These are phyloP conservation scores for Sophora flavescens DNA, from an alignment of 306 rosid genomes.

Conservation along the genomic window DNA sequence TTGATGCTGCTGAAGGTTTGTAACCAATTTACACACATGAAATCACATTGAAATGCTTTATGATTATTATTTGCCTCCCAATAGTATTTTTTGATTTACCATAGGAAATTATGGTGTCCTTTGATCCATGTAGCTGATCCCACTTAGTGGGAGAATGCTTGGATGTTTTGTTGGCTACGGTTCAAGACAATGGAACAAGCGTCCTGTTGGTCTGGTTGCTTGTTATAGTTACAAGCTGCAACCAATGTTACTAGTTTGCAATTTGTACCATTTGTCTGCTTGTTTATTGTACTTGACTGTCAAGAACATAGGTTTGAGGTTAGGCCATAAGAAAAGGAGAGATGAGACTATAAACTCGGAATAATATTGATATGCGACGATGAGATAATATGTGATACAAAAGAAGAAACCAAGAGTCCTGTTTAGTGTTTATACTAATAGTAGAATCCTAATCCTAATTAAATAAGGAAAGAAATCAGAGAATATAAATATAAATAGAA, in stretches of 20 bases:
- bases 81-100: not conserved
- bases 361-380: not conserved
- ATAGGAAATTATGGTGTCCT: too few species aligned
- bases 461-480: not conserved
- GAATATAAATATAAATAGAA: too few species aligned
- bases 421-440: too few species aligned
- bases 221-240: conserved; percentile 2
- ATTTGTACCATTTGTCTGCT: not conserved
- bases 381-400: not conserved
- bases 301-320: not conserved
- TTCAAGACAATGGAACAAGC: conserved; percentile 1
- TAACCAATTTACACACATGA: conserved; percentile 5
- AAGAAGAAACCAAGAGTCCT: not conserved
- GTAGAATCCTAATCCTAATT: not conserved
- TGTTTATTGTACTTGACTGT: not conserved
- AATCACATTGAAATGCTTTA: conserved; percentile 17
- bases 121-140: too few species aligned
- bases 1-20: conserved; percentile 87
- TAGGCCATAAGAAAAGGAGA: not conserved
- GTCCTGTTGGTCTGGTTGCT: conserved; percentile 6
- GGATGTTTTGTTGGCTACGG: not conserved
- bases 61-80: not conserved
- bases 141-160: too few species aligned
- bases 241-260: conserved; percentile 2
- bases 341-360: not conserved